Base-by-base conservation (phyloP, 441 rosid genomes). In the Pelargonium fulgidum region DNA sequence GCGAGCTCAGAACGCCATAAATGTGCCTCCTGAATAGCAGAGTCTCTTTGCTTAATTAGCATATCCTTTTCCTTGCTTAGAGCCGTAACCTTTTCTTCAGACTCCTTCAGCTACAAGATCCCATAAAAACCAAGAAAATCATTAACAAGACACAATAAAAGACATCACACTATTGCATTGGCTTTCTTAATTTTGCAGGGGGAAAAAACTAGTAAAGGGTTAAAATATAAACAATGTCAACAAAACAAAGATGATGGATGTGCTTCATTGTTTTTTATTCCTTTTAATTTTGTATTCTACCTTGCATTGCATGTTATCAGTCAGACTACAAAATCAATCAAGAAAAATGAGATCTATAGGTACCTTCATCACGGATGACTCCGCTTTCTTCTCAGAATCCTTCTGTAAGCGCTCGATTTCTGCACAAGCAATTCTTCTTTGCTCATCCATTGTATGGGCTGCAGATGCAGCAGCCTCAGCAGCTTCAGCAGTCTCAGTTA, bases 401-500 rank as follows among this genome's bases (percentile, higher is more conserved):
- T 80, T 83, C 54, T 79, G 81, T 70, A 89, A 64, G 64, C 88
- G 84, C 78, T 86, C 97, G 73, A 89, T 75, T 80, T 93, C 97
- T 50, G 80, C 78, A 66, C 86, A 86, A 54, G 84, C 92, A 47
- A 85, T 80, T 79, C 86, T 87, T 78, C 97, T 84, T 62, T 93
- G 99, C 77, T 89, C 93, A 80, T 91, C 96, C 95, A 93, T 88
- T 11, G 85, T 78, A 75, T 86, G 92, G 67, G 97, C 96, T n/a
- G 99, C 96, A 64, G 88, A 79, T 62, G 99, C 97, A 11, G 99
- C 99, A 77, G 87, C 87, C 80, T 88, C 97, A 62, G 97, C 99
- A 72, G 99, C 97, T 82, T 94, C 99, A 70, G 99, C 97, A 7
- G 99, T 94, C 86, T 91, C 99, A 17, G 97, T 77, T 24, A 94